Conservation (phyloP, 2,329 filamentous ascomycete genomes). For the Gnomoniopsis sp. region DNA sequence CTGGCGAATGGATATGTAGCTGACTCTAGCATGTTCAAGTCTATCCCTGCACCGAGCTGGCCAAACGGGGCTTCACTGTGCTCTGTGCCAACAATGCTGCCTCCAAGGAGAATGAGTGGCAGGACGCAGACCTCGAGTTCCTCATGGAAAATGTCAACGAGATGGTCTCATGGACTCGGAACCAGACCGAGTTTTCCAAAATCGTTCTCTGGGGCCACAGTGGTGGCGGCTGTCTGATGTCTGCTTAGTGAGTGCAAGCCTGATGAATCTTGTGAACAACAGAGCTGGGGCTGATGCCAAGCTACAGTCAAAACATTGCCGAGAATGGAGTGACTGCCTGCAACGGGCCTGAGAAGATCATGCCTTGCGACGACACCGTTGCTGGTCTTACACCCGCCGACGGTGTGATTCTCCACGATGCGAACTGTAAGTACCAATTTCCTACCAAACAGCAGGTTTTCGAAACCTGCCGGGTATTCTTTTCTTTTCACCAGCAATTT, state of each 20-base stretch:
- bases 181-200: conserved; percentile 13
- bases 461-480: too few species aligned
- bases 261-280: neutral
- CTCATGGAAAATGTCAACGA: conserved; percentile 15
- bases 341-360: conserved; percentile 20
- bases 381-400: conserved; percentile 17
- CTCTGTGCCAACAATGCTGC: conserved; percentile 20
- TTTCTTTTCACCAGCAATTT: neutral
- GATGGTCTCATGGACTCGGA: conserved; percentile 16
- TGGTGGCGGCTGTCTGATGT: conserved; percentile 20
- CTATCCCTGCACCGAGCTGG: conserved; percentile 18
- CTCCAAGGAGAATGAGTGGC: conserved; percentile 17
- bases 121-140: conserved; percentile 19
- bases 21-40: neutral
- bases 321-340: conserved; percentile 21
- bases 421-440: conserved; percentile 13
- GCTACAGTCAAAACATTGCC: conserved; percentile 18
- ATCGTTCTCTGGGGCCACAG: conserved; percentile 4
- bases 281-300: neutral
- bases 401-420: conserved; percentile 14
- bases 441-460: neutral
- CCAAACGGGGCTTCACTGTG: conserved; percentile 17
- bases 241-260: conserved; percentile 12
- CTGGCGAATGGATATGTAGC: neutral
- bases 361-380: conserved; percentile 16